A percentile compares a stretch with the other conserved stretches of the same genome.
These are phyloP conservation scores for Plasmodium falciparum DNA, from an alignment of 169 alveolate genomes.

Conservation along the genomic window DNA sequence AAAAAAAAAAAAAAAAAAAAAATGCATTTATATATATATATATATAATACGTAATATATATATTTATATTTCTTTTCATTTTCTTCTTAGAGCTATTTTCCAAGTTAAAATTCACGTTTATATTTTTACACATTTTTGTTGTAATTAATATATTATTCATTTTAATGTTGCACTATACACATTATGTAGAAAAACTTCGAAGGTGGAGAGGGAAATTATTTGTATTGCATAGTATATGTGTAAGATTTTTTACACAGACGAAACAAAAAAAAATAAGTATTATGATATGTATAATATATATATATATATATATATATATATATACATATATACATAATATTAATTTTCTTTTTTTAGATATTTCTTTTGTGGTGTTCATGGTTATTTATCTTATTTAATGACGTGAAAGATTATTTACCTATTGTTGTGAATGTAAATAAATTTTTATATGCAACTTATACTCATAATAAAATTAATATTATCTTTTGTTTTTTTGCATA, in stretches of 20 bases:
- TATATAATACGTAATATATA: background rate
- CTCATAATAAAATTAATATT: constrained; percentile 59
- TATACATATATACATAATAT: no score
- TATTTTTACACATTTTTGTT: constrained; percentile 48
- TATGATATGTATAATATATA: background rate
- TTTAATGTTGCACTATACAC: constrained; percentile 33
- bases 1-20: background rate
- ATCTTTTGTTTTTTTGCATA: constrained; percentile 63
- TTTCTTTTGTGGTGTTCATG: constrained; percentile 63
- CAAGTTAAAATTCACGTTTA: constrained; percentile 31
- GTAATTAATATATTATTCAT: constrained; percentile 27
- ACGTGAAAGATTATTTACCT: constrained; percentile 65
- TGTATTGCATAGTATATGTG: constrained; percentile 19
- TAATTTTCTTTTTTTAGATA: constrained; percentile 15
- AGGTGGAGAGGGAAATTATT: constrained; percentile 22
- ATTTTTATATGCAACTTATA: constrained; percentile 72
- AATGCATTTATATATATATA: constrained; percentile 7
- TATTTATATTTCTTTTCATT: background rate
- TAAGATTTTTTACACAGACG: constrained; percentile 12
- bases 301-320: background rate
- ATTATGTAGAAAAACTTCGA: constrained; percentile 40
- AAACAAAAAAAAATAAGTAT: background rate
- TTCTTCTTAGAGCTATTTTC: constrained; percentile 36
- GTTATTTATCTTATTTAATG: constrained; percentile 64
- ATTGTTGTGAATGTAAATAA: constrained; percentile 28